Evolutionary conservation across 2,329 filamentous ascomycete species (phyloP), one percentile per base, ranked within the genome.

Genomic region (Penicillium sp.): DNA sequence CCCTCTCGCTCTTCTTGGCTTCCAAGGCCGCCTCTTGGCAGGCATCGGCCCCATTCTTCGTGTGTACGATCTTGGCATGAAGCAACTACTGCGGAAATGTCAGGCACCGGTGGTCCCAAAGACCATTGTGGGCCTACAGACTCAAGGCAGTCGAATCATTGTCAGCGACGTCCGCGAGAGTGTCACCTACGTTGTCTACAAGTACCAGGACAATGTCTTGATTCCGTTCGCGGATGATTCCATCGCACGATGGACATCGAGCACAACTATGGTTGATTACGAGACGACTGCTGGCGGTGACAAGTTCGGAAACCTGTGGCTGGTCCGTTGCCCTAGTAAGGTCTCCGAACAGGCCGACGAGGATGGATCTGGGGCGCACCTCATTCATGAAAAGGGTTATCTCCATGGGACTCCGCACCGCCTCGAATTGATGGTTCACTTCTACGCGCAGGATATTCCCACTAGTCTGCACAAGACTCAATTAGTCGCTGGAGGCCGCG

Each of bases 271-370:
- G 88, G 84, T 97, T 2, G 93, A 99, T 70, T 99, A 98, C 69
- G 93, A 98, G 67, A 95, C 93, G 1, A 83, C 87, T 22, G 90
- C 89, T 3, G 93, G 91, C 32, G 91, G 91, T 32, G 93, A 99
- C 73, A 97, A 96, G 66, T 99, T 98, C 58, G 94, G 93, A 53
- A 98, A 98, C 62, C 72, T 98, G 15, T 98, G 89, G 84, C 80
- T 98, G 39, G 77, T 98, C 28, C 85, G 93, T 42, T 93, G 87
- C 62, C 89, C 91, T 0, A 76, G 83, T 53, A 93, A 95, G 67
- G 83, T 85, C 7, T 95, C 88, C 33, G 84, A 89, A 57, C 88
- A 94, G 66, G 86, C 89, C 0, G 93, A 98, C 61, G 93, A 96
- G 67, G 88, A 95, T 53, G 88, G 88, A 41, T 87, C 88, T 3